phyloP scores from a whole-genome alignment of 495 filamentous ascomycete species.

The Aspergillus panamensis region DNA sequence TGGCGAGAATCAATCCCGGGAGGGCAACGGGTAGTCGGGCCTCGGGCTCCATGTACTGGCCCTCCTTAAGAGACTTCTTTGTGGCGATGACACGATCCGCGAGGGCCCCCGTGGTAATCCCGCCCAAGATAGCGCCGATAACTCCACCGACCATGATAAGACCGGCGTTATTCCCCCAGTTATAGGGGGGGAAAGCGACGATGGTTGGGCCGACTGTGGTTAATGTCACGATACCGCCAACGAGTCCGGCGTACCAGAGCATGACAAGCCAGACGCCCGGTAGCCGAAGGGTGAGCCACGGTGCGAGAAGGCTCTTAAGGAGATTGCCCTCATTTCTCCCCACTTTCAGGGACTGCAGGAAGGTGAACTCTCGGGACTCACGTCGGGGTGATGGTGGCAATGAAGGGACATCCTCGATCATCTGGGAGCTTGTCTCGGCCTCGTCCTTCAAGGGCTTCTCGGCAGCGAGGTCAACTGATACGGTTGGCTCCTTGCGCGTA shows the following conservation, averaged over 20 bases:
- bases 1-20: constrained; percentile 19
- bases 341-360: constrained; percentile 12
- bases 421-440: background rate
- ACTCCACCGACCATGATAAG: constrained; percentile 14
- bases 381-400: too few relatives aligned
- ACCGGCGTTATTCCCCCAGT: constrained; percentile 13
- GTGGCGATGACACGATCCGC: constrained; percentile 16
- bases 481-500: background rate
- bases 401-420: constrained; percentile 11
- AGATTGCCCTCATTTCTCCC: constrained; percentile 14
- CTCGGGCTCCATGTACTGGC: constrained; percentile 16
- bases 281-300: constrained; percentile 16
- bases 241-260: constrained; percentile 17
- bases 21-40: constrained; percentile 16
- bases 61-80: constrained; percentile 11
- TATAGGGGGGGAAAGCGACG: constrained; percentile 11
- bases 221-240: constrained; percentile 14
- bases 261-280: constrained; percentile 19
- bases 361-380: constrained; percentile 5
- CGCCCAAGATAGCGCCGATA: constrained; percentile 14
- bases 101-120: constrained; percentile 3
- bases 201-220: constrained; percentile 11
- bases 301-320: constrained; percentile 6
- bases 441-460: constrained; percentile 5
- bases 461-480: background rate